These are phyloP conservation scores for Ceratocystis colombiana DNA, from an alignment of 2,329 filamentous ascomycete species.

Conservation along the genomic window DNA sequence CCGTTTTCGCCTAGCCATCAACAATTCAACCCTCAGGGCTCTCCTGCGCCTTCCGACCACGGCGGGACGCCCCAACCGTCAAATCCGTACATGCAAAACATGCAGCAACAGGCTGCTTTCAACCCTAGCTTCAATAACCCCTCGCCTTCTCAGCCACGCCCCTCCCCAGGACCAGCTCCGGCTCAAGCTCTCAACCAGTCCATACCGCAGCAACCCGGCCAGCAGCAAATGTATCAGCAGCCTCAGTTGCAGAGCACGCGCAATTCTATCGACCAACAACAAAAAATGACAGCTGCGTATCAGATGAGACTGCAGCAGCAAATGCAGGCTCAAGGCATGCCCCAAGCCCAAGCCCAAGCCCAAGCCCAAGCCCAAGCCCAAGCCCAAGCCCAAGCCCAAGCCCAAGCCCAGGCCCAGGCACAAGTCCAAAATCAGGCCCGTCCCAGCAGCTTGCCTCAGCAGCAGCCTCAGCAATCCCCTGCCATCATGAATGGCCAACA, in stretches of 20 bases:
- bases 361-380: conserved; percentile 23
- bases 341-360: conserved; percentile 14
- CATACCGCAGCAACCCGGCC: conserved; percentile 44
- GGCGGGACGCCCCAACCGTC: conserved; percentile 60
- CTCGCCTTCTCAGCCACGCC: conserved; percentile 44
- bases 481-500: conserved; percentile 18
- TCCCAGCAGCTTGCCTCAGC: conserved; percentile 24
- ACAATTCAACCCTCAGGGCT: conserved; percentile 61
- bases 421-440: conserved; percentile 28
- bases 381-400: conserved; percentile 11
- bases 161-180: conserved; percentile 45
- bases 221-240: conserved; percentile 31
- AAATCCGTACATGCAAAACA: conserved; percentile 55
- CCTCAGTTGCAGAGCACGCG: conserved; percentile 12
- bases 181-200: conserved; percentile 43
- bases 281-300: conserved; percentile 59
- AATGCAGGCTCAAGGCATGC: conserved; percentile 40
- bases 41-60: conserved; percentile 67
- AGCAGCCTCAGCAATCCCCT: conserved; percentile 18
- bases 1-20: conserved; percentile 71
- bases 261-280: conserved; percentile 52
- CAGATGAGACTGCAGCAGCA: conserved; percentile 75
- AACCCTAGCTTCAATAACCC: conserved; percentile 49
- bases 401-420: conserved; percentile 28
- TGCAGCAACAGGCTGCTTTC: conserved; percentile 42